phyloP scores from a whole-genome alignment of 345 rosid genomes.

The Nephelium lappaceum region DNA sequence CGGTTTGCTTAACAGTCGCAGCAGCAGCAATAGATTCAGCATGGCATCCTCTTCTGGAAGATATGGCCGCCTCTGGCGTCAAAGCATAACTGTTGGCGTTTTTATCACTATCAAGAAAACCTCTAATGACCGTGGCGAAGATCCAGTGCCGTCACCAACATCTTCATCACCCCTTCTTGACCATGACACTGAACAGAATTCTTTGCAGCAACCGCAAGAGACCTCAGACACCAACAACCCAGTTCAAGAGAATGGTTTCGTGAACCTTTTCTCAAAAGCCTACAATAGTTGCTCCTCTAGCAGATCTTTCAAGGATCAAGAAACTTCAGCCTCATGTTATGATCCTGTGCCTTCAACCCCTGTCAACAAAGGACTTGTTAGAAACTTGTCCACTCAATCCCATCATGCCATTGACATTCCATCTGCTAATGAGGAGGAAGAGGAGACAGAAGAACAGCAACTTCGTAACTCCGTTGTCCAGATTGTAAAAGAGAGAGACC shows the following conservation, averaged over 20 bases:
- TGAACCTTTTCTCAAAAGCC: background rate
- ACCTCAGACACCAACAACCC: background rate
- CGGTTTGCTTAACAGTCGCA: background rate
- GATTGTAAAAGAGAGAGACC: constrained; percentile 24
- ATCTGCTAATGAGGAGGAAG: background rate
- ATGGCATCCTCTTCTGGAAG: background rate
- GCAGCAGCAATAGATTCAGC: background rate
- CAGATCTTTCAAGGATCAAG: constrained; percentile 8
- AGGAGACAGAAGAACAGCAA: background rate
- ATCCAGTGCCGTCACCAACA: background rate
- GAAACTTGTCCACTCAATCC: constrained; percentile 1
- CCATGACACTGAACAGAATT: background rate
- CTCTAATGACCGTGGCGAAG: background rate
- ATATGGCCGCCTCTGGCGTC: constrained; percentile 25
- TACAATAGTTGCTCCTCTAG: constrained; percentile 9
- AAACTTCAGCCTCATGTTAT: background rate
- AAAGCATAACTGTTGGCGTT: background rate
- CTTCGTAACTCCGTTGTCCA: background rate
- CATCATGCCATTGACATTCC: constrained; percentile 5
- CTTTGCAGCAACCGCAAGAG: constrained; percentile 6
- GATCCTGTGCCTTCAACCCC: background rate
- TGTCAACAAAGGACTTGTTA: background rate
- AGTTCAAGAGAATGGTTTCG: background rate
- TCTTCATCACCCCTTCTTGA: background rate
- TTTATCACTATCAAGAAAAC: constrained; percentile 14